A percentile compares a stretch with the other conserved stretches of the same genome.
Conservation (phyloP, 495 filamentous ascomycete genomes). For the Penicillium daleae region DNA sequence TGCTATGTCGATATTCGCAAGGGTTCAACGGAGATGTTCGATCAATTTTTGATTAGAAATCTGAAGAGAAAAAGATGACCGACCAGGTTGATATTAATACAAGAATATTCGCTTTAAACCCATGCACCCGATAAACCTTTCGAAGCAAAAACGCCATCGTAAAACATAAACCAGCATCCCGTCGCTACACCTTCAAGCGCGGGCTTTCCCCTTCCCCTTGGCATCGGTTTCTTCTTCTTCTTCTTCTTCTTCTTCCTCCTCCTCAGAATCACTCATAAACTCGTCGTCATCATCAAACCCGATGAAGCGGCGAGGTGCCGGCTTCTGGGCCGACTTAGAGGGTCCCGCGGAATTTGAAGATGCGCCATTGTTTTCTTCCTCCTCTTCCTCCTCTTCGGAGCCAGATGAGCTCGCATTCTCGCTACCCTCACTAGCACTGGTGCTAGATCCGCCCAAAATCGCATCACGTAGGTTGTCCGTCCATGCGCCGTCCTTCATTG, state of each 20-base stretch:
- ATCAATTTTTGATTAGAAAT: background rate
- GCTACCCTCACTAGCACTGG: constrained; percentile 56
- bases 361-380: constrained; percentile 42
- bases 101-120: constrained; percentile 13
- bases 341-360: constrained; percentile 29
- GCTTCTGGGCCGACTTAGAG: constrained; percentile 30
- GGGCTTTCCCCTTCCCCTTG: constrained; percentile 50
- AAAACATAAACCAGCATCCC: constrained; percentile 14
- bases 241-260: constrained; percentile 51
- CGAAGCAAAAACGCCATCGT: constrained; percentile 2
- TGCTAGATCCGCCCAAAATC: constrained; percentile 48
- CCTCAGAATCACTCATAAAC: constrained; percentile 80
- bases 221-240: constrained; percentile 30
- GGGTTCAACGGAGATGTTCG: background rate
- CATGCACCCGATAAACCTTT: constrained; percentile 13
- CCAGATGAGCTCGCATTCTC: constrained; percentile 42
- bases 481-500: constrained; percentile 67
- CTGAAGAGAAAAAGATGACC: background rate
- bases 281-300: constrained; percentile 93
- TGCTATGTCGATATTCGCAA: too few relatives aligned
- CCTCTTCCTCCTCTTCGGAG: constrained; percentile 55
- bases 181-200: constrained; percentile 29
- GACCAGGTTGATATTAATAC: too few relatives aligned
- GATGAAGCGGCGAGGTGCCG: constrained; percentile 60
- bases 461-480: constrained; percentile 52